These are phyloP conservation scores for Moricandia moricandioides DNA, from an alignment of 345 rosid genomes.

Conservation along the genomic window DNA sequence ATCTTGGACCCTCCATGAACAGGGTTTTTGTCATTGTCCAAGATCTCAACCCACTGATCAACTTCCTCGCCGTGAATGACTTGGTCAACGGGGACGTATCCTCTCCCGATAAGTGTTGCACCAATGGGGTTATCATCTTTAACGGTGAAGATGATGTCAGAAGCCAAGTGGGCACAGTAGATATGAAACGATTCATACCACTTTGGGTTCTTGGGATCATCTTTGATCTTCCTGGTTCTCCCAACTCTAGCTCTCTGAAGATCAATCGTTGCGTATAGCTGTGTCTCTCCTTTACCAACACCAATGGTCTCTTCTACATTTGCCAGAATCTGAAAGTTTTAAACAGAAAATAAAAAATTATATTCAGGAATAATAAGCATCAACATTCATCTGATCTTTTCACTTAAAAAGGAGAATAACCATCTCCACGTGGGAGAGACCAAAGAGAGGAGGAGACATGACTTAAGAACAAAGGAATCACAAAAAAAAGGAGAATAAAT, in stretches of 20 bases:
- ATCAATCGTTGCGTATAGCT: slow-evolving; percentile 82
- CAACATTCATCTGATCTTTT: not conserved
- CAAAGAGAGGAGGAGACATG: not conserved
- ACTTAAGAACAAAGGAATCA: not conserved
- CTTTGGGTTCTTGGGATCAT: slow-evolving; percentile 60
- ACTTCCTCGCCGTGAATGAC: slow-evolving; percentile 70
- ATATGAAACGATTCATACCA: slow-evolving; percentile 97
- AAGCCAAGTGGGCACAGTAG: slow-evolving; percentile 84
- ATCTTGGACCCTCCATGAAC: slow-evolving; percentile 63
- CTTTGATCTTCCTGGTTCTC: slow-evolving; percentile 68
- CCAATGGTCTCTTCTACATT: slow-evolving; percentile 79
- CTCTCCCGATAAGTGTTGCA: slow-evolving; percentile 90
- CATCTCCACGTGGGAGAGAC: not conserved
- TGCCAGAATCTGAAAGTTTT: slow-evolving; percentile 49
- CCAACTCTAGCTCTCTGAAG: slow-evolving; percentile 94
- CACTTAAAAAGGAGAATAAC: not conserved
- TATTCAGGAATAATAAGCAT: not conserved
- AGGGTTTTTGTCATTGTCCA: slow-evolving; percentile 73
- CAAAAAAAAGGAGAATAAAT: not conserved
- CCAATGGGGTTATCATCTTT: slow-evolving; percentile 92
- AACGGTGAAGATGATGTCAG: slow-evolving; percentile 78
- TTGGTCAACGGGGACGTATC: slow-evolving; percentile 70
- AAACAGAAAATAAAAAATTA: not conserved
- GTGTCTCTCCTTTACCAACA: slow-evolving; percentile 73
- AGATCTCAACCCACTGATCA: slow-evolving; percentile 79